phyloP scores from a whole-genome alignment of 306 rosid species.

The Rosa persica region DNA sequence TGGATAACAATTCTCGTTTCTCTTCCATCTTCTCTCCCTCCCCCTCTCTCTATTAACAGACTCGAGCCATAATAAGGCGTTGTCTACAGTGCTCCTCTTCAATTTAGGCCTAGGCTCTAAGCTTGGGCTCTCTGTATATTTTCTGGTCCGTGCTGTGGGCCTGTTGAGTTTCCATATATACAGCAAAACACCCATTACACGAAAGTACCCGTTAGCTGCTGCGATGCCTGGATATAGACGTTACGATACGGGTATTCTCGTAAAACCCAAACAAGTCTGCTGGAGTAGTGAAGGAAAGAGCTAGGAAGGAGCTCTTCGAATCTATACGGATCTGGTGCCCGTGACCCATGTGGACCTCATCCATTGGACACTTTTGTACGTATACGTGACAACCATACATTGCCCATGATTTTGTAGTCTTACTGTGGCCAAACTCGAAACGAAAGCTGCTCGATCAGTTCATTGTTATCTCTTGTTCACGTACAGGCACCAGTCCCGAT shows the following conservation, averaged over 20 bases:
- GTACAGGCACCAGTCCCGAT: not conserved
- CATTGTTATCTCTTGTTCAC: not conserved
- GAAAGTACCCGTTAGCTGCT: not conserved
- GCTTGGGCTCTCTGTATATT: not conserved
- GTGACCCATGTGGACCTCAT: conserved; percentile 5
- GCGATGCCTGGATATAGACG: not conserved
- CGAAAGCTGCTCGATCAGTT: conserved; percentile 1
- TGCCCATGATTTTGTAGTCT: not conserved
- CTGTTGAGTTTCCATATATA: too few relatives aligned
- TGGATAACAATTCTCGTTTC: conserved; percentile 39
- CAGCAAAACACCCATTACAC: not conserved
- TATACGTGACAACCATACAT: not conserved
- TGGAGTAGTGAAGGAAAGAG: not conserved
- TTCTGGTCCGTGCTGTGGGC: too few relatives aligned
- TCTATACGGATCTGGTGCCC: not conserved
- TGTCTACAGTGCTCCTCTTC: too few relatives aligned
- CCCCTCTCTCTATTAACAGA: not conserved
- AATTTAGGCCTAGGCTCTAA: not conserved
- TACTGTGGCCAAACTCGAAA: not conserved
- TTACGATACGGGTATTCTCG: not conserved
- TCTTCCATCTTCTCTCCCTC: conserved; percentile 43
- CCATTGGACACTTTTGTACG: conserved; percentile 14
- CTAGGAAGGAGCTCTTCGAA: not conserved
- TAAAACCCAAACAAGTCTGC: not conserved
- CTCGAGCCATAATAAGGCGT: too few relatives aligned